Conservation (phyloP, 1,284 basidiomycete species). For the Cryptococcus sp. region DNA sequence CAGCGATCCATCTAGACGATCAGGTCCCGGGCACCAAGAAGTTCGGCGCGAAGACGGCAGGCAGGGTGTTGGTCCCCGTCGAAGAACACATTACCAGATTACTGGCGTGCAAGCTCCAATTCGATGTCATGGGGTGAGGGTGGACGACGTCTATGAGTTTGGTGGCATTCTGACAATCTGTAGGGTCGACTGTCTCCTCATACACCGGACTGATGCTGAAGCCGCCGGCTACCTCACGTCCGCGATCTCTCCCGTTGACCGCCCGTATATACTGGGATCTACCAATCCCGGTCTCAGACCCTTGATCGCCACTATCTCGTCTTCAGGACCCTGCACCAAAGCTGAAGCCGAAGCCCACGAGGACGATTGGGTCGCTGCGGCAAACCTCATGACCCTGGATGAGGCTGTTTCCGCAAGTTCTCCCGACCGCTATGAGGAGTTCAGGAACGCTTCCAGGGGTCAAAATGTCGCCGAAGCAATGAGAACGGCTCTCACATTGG, state of each 20-base stretch:
- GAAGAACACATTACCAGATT: conserved; percentile 9
- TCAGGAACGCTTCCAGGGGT: too few relatives aligned
- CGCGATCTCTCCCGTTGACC: conserved; percentile 73
- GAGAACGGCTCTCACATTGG: conserved; percentile 65
- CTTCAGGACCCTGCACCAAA: not conserved
- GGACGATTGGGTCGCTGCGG: too few relatives aligned
- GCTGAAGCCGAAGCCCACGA: conserved; percentile 20
- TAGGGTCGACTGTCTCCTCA: conserved; percentile 51
- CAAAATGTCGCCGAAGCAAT: too few relatives aligned
- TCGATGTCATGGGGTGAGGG: conserved; percentile 16
- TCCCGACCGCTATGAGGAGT: too few relatives aligned
- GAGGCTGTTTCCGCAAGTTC: too few relatives aligned
- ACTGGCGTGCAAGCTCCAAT: conserved; percentile 8
- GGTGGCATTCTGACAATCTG: conserved; percentile 42
- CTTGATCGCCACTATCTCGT: conserved; percentile 56
- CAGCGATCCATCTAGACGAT: conserved; percentile 55
- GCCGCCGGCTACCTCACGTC: conserved; percentile 81
- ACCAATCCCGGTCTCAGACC: conserved; percentile 60
- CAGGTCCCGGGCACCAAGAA: conserved; percentile 13
- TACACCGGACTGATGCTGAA: conserved; percentile 90
- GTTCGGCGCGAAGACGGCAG: conserved; percentile 9
- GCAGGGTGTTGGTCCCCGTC: conserved; percentile 9
- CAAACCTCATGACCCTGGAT: too few relatives aligned
- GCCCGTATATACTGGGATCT: conserved; percentile 72
- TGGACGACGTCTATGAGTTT: not conserved